Percentiles rank a stretch among this genome's conserved stretches.
These are phyloP conservation scores for Retiboletus fuscus DNA, from an alignment of 1,284 basidiomycete genomes.

Conservation along the genomic window DNA sequence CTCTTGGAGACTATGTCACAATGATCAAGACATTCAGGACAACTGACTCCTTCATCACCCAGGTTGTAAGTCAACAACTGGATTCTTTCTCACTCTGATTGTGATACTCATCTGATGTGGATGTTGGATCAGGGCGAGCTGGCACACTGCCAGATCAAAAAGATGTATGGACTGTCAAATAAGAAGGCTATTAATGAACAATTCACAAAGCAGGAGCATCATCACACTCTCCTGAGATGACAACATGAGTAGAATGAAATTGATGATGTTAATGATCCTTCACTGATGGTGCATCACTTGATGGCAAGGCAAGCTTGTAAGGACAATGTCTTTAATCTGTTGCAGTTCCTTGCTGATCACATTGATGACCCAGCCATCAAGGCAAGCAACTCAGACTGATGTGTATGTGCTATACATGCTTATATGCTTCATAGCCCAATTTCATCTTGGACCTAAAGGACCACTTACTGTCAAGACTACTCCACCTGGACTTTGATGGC, in stretches of 20 bases:
- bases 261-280: not conserved
- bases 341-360: not conserved
- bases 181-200: slow-evolving; percentile 10
- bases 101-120: not conserved
- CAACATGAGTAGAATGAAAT: not conserved
- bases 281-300: not conserved
- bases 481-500: slow-evolving; percentile 22
- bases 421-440: not conserved
- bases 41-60: not conserved
- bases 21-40: slow-evolving; percentile 14
- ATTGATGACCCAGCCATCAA: not conserved
- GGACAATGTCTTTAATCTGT: slow-evolving; percentile 21
- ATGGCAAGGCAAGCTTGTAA: slow-evolving; percentile 7
- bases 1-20: slow-evolving; percentile 15
- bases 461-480: slow-evolving; percentile 32
- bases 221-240: slow-evolving; percentile 1
- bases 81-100: not conserved
- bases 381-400: not conserved
- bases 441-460: slow-evolving; percentile 4
- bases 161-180: slow-evolving; percentile 5
- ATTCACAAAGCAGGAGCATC: slow-evolving; percentile 14
- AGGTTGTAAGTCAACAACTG: slow-evolving; percentile 8
- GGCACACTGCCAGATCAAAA: slow-evolving; percentile 8
- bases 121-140: slow-evolving; percentile 1
- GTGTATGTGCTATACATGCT: not conserved